Conservation (phyloP, 805 yeast species). For the Naumovozyma baii region DNA sequence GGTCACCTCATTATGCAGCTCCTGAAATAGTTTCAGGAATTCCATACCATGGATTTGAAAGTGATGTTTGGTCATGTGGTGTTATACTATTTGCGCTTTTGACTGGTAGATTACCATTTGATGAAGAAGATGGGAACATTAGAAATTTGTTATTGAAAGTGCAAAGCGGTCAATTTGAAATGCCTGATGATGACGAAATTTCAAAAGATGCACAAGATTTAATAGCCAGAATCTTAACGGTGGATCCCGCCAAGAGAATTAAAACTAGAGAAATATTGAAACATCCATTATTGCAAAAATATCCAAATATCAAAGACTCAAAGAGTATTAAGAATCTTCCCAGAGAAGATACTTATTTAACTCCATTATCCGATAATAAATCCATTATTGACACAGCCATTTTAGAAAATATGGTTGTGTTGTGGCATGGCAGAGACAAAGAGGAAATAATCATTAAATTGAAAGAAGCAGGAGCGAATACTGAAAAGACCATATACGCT, state of each 20-base stretch:
- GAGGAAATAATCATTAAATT: constrained; percentile 44
- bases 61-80: constrained; percentile 98
- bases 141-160: constrained; percentile 80
- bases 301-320: constrained; percentile 35
- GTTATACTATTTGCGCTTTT: constrained; percentile 85
- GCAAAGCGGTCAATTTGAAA: constrained; percentile 75
- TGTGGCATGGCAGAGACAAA: constrained; percentile 71
- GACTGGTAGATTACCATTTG: constrained; percentile 94
- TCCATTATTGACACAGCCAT: constrained; percentile 60
- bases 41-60: constrained; percentile 91
- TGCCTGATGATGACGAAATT: constrained; percentile 68
- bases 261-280: constrained; percentile 62
- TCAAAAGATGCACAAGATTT: constrained; percentile 82
- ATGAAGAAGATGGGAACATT: constrained; percentile 75
- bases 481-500: constrained; percentile 77
- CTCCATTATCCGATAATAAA: constrained; percentile 29
- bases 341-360: constrained; percentile 32
- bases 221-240: constrained; percentile 68
- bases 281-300: constrained; percentile 77
- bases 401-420: constrained; percentile 61
- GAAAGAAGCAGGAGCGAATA: constrained; percentile 45
- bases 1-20: constrained; percentile 97
- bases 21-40: constrained; percentile 96
- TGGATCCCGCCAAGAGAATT: constrained; percentile 74
- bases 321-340: constrained; percentile 31